Base-by-base conservation (phyloP, 441 rosid species). In the Hura crepitans region DNA sequence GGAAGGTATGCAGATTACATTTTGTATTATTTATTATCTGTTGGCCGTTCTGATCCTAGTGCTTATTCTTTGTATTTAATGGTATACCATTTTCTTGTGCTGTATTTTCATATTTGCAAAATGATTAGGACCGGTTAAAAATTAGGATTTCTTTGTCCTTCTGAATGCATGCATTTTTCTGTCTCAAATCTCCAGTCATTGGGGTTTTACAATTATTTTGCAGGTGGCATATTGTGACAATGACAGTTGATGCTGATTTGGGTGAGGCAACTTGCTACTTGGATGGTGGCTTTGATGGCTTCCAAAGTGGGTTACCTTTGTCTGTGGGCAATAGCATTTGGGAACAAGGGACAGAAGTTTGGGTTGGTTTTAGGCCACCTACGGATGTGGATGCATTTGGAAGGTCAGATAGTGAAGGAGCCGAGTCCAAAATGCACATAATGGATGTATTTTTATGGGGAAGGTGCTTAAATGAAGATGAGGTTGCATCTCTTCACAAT, bases 381-480 rank as follows among this genome's bases (percentile, higher is more conserved):
- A 90, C 79, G 25, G 98, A 90, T 75, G 75, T 93, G 80, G 98
- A 93, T 83, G 90, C 96, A 58, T 93, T 96, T 74, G 98, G 99
- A 75, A 89, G 99, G 84, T 96, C 99, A 25, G 99, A 96, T 81
- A 96, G 99, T 70, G 99, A 96, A 83, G 99, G 98, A 80, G 90
- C 84, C 17, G 99, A 96, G 80, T 88, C 99, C 65, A 96, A 96
- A 85, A 91, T 93, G 98, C 98, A 96, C 78, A 84, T 96, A 73
- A 96, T 96, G 99, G 99, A 96, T 84, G 97, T 92, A 78, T 96
- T 96, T 79, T 83, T 96, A 2, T 96, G 99, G 99, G 99, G 98
- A 56, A 87, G 90, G 81, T 93, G 97, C 83, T 85, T 96, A 80
- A 90, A 87, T 69, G 99, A 96, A 80, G 99, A 96, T 47, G 99